Base-by-base conservation (phyloP, 2,329 filamentous ascomycete genomes). In the Paecilomyces niveus region DNA sequence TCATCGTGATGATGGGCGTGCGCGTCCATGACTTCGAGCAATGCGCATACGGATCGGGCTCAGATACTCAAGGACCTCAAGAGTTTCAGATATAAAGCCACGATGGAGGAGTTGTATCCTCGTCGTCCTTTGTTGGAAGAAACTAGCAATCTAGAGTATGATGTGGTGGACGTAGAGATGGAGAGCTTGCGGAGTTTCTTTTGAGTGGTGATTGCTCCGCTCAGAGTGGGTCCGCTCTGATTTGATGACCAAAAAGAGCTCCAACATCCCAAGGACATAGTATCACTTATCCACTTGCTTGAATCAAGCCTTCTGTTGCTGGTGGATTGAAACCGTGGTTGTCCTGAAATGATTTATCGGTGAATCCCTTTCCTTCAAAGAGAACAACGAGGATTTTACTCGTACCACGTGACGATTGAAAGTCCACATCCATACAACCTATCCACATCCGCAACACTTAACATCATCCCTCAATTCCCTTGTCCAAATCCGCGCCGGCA, bases 1-100 rank as follows among this genome's bases (percentile, higher is more conserved):
- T 65, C 61, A 33, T 62, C 62, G 53, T 31, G 15, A 21, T 59
- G 61, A n/a, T 65, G 33, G 24, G 31, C 39, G 15, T 31, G 22
- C 24, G 35, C 45, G 53, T 54, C 32, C 53, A 32, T 54, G 29
- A 3, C 39, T 18, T 45, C 39, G n/a, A 45, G 39, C n/a, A 45
- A 45, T 45, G 9, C 15, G 39, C 39, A 45, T 45, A 45, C 39
- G 18, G 39, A n/a, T 45, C n/a, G n/a, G 2, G 39, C 39, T 45
- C 39, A 45, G 15, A 45, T 45, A 21, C 39, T 45, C 39, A 45
- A 8, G n/a, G 39, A 21, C 39, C 3, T 18, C 39, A 45, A 9
- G n/a, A 6, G 5, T 9, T 6, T 8, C n/a, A 6, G n/a, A 18
- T 45, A 45, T 18, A n/a, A 45, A 18, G 18, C 8, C 1, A 45